A percentile compares a stretch with the other conserved stretches of the same genome.
Evolutionary conservation across 106 monocot genomes (phyloP).

Genomic region (Ottelia alismoides): DNA sequence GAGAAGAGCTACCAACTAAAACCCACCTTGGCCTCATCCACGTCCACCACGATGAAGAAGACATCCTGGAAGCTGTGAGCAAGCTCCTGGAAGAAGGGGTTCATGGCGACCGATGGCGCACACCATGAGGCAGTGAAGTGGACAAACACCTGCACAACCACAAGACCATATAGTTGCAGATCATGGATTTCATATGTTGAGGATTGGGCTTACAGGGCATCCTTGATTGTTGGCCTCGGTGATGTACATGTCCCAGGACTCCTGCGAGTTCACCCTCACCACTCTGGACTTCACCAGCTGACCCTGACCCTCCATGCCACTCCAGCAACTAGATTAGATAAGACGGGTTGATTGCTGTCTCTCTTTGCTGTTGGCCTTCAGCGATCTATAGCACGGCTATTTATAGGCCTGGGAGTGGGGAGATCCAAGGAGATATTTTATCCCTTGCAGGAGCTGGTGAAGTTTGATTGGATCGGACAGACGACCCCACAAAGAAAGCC

Average conservation of each 20-base stretch:
- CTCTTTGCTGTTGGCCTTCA: no score
- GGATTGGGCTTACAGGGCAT: slow-evolving; percentile 32
- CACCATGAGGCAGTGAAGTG: slow-evolving; percentile 88
- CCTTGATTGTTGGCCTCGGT: slow-evolving; percentile 46
- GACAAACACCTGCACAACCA: slow-evolving; percentile 38
- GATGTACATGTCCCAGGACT: slow-evolving; percentile 42
- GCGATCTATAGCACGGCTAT: no score
- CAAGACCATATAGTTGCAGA: background rate
- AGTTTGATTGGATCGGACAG: no score
- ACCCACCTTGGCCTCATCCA: slow-evolving; percentile 93
- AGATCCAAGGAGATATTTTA: no score
- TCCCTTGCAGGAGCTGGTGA: no score
- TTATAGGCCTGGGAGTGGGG: no score
- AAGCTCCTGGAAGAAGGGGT: slow-evolving; percentile 58
- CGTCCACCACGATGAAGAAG: slow-evolving; percentile 63
- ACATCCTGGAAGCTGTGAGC: slow-evolving; percentile 34
- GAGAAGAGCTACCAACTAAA: no score
- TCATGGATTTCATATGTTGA: background rate
- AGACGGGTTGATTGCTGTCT: no score
- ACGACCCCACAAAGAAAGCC: no score
- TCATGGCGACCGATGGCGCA: slow-evolving; percentile 78
- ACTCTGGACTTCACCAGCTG: slow-evolving; percentile 35
- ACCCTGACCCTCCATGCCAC: slow-evolving; percentile 12
- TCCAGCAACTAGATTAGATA: no score
- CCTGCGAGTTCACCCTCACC: slow-evolving; percentile 49